Base-by-base conservation (phyloP, 192 early-diverging fungal species). In the Backusella mclennaniae region DNA sequence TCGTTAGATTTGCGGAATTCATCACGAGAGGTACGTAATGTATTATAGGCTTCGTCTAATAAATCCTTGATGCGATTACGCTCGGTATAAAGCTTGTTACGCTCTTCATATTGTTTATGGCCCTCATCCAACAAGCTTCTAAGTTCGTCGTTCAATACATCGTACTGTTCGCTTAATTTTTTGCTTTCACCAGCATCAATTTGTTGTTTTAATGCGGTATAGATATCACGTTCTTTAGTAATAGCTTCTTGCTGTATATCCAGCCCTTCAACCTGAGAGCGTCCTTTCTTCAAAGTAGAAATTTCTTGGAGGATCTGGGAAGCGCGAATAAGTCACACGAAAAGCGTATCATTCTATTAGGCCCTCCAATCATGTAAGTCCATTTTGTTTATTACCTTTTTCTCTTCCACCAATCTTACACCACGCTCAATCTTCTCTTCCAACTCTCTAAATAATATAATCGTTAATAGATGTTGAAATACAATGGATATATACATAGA, bases 341-440 rank as follows among this genome's bases (percentile, higher is more conserved):
- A 26, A 84, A 77, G 70, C 6, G 2, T 0, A 71, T 12, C 35
- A 29, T 33, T 33, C 33, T 33, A 33, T 33, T 33, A 33, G 33
- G 33, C 33, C 33, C 33, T 71, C n/a, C n/a, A 71, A 29, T 71
- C 0, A 35, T 31, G 14, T 15, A 29, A 86, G 82, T 69, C 56
- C 76, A 53, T 63, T 68, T 77, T 86, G 63, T 31, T 76, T 26
- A 39, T 71, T 79, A 79, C 78, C 78, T 89, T 90, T 82, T 95
- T 95, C 85, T 98, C 97, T 68, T 97, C 96, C 63, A 93, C 87
- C 69, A 98, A 81, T 76, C 92, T 89, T 52, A 94, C 79, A 76
- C 95, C 95, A 59, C 92, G 87, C 49, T 93, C 91, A 75, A 96
- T 88, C 80, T 93, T 87, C 75, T 85, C 87, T 82, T 97, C 94